phyloP scores from a whole-genome alignment of 164 flowering plant species.

The Euptelea pleiosperma region DNA sequence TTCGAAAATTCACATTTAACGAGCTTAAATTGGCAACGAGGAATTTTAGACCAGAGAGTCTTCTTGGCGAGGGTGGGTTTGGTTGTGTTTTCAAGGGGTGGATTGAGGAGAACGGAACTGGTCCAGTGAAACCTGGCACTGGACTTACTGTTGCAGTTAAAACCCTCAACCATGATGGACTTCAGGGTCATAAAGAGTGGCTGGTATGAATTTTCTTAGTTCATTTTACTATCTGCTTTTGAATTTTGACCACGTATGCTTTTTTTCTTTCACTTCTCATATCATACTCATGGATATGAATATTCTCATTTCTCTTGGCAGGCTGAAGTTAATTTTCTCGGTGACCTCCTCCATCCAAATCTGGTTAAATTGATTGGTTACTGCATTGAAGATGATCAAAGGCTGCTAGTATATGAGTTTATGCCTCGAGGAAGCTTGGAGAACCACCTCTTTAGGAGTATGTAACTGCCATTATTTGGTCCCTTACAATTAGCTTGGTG shows the following conservation, averaged over 20 bases:
- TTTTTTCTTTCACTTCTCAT: not conserved
- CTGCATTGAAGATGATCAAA: slow-evolving; percentile 95
- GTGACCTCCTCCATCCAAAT: slow-evolving; percentile 91
- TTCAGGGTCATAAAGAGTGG: slow-evolving; percentile 99
- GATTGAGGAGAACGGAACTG: slow-evolving; percentile 97
- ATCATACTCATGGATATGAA: not conserved
- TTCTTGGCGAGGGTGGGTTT: slow-evolving; percentile 95
- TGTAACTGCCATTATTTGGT: slow-evolving; percentile 19
- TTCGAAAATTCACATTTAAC: slow-evolving; percentile 71
- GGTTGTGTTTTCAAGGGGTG: slow-evolving; percentile 97
- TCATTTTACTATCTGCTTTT: not conserved
- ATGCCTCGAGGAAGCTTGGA: slow-evolving; percentile 99
- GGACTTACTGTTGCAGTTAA: slow-evolving; percentile 96
- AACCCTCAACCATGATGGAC: slow-evolving; percentile 93
- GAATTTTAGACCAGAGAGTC: slow-evolving; percentile 88
- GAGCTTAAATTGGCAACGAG: slow-evolving; percentile 85
- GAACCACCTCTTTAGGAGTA: slow-evolving; percentile 94
- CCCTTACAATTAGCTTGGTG: not conserved
- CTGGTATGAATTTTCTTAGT: slow-evolving; percentile 46
- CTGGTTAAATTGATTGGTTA: slow-evolving; percentile 87
- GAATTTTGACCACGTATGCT: not conserved
- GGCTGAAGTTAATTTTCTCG: slow-evolving; percentile 96
- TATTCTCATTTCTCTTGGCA: slow-evolving; percentile 27
- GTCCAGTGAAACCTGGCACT: slow-evolving; percentile 89
- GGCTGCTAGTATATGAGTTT: slow-evolving; percentile 88